Conservation (phyloP, 2,329 filamentous ascomycete genomes). For the Ceratocystis variospora region DNA sequence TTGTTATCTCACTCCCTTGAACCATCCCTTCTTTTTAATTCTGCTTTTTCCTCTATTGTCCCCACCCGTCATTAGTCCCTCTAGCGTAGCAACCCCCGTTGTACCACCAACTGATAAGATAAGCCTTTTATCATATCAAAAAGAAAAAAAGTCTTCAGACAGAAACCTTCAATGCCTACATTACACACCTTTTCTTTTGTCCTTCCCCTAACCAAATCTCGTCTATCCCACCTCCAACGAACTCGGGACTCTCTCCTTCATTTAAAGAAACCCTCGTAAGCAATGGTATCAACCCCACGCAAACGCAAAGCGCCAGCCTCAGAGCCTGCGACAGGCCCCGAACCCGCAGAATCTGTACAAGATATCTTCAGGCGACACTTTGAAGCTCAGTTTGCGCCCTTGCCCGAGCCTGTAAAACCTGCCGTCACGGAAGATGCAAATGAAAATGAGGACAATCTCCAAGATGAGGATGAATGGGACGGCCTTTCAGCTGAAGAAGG, state of each 20-base stretch:
- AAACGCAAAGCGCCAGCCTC: conserved; percentile 35
- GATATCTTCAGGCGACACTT: conserved; percentile 74
- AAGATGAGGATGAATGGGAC: conserved; percentile 23
- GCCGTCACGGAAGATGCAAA: conserved; percentile 23
- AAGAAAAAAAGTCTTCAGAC: conserved; percentile 11
- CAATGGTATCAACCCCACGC: conserved; percentile 32
- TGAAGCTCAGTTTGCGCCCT: conserved; percentile 71
- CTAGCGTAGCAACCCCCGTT: not conserved
- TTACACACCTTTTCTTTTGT: not conserved
- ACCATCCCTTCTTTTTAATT: not conserved
- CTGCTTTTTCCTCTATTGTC: not conserved
- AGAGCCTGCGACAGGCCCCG: conserved; percentile 20
- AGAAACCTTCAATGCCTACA: not conserved
- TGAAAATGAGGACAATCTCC: conserved; percentile 21
- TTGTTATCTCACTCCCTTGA: not conserved
- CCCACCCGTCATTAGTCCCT: not conserved
- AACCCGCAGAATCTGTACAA: conserved; percentile 41
- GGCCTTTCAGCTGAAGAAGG: conserved; percentile 19
- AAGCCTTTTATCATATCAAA: conserved; percentile 8
- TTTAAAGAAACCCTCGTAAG: not conserved
- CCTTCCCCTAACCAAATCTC: not conserved
- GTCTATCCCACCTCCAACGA: not conserved
- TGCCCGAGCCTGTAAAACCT: conserved; percentile 32
- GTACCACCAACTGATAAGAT: conserved; percentile 15
- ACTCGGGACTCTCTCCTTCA: not conserved